A percentile compares a stretch with the other conserved stretches of the same genome.
These are phyloP conservation scores for Paecilomyces sp. DNA, from an alignment of 2,329 filamentous ascomycete species.

Conservation along the genomic window DNA sequence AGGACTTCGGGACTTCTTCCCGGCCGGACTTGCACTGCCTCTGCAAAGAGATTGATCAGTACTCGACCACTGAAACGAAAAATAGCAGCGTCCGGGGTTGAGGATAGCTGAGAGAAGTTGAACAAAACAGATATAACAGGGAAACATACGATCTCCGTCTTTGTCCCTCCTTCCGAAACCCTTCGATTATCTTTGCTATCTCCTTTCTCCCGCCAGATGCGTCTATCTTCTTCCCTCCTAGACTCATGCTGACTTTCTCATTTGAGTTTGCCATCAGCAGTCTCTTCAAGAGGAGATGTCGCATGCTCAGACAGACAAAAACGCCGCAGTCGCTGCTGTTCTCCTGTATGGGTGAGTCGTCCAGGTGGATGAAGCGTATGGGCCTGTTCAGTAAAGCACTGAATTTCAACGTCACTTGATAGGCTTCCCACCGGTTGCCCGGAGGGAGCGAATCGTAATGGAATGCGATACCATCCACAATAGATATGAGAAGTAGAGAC, in stretches of 20 bases:
- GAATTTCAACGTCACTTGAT: conserved; percentile 62
- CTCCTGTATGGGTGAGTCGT: conserved; percentile 82
- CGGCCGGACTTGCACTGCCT: conserved; percentile 1
- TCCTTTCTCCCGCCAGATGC: conserved; percentile 75
- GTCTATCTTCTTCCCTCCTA: conserved; percentile 78
- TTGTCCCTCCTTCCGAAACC: conserved; percentile 78
- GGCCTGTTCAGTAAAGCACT: conserved; percentile 60
- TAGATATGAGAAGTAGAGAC: conserved; percentile 83
- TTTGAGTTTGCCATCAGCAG: conserved; percentile 70
- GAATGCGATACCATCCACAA: conserved; percentile 85
- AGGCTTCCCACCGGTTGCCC: conserved; percentile 68
- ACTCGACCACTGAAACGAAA: background rate
- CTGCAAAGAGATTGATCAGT: background rate
- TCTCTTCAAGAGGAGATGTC: conserved; percentile 79
- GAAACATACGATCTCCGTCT: conserved; percentile 67
- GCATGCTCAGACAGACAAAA: conserved; percentile 92
- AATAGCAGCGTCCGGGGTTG: background rate
- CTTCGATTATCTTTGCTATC: conserved; percentile 85
- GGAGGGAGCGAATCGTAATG: conserved; percentile 87
- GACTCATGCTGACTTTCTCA: conserved; percentile 90
- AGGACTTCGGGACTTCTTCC: conserved; percentile 5
- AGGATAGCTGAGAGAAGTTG: background rate
- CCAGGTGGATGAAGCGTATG: conserved; percentile 66
- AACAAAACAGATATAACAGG: conserved; percentile 4
- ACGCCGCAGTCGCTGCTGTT: conserved; percentile 93